These are phyloP conservation scores for Cochlearia excelsa DNA, from an alignment of 345 rosid genomes.

Conservation along the genomic window DNA sequence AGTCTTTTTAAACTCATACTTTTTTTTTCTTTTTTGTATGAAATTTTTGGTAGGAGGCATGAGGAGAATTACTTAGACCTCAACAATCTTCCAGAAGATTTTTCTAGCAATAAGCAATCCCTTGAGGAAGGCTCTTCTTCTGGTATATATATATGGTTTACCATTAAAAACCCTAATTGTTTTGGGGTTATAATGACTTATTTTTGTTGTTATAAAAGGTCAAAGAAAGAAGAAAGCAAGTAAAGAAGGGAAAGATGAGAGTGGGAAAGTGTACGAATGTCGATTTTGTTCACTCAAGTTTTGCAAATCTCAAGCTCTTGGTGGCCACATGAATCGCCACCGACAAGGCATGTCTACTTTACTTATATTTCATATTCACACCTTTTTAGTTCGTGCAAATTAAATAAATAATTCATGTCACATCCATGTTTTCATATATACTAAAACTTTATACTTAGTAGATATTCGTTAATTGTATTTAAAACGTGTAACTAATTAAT, in stretches of 20 bases:
- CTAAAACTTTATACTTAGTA: constrained; percentile 20
- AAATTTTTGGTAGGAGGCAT: constrained; percentile 58
- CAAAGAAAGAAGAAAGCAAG: constrained; percentile 74
- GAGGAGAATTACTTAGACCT: constrained; percentile 82
- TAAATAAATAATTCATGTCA: constrained; percentile 29
- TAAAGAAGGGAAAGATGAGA: constrained; percentile 84
- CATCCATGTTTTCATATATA: constrained; percentile 29
- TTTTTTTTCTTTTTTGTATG: constrained; percentile 1
- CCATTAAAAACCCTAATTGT: constrained; percentile 22
- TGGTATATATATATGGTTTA: constrained; percentile 35
- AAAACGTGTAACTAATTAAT: constrained; percentile 17
- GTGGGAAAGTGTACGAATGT: constrained; percentile 94
- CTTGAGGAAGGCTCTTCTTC: constrained; percentile 68
- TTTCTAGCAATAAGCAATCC: constrained; percentile 43
- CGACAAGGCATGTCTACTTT: constrained; percentile 68
- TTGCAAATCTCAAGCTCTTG: constrained; percentile 99
- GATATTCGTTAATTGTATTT: constrained; percentile 22
- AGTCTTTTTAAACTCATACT: constrained; percentile 10
- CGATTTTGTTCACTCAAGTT: constrained; percentile 99
- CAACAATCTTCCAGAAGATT: constrained; percentile 94
- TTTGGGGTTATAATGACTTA: neutral
- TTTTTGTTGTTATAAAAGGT: constrained; percentile 33
- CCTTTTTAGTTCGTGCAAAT: constrained; percentile 26
- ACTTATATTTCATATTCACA: constrained; percentile 17
- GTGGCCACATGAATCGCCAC: constrained; percentile 99